Evolutionary conservation across 2,329 filamentous ascomycete species (phyloP), one percentile per base, ranked within the genome.

Genomic region (Colletotrichum lindemuthianum): DNA sequence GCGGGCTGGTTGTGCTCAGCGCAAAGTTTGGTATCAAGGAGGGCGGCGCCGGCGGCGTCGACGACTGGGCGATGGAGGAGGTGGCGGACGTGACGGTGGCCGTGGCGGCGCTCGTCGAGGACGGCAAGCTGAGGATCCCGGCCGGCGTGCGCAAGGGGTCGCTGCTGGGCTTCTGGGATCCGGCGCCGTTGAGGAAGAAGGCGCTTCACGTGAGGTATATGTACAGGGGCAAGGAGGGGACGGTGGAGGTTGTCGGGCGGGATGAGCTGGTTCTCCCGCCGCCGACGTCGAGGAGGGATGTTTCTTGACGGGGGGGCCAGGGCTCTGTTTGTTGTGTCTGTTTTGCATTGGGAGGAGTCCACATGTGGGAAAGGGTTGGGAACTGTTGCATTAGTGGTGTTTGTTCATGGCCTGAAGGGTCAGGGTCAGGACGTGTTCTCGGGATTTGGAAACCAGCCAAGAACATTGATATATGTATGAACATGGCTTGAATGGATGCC

Each of bases 151-250:
- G 75, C 54, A 82, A 84, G 74, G 77, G 75, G 48, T 74, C 77
- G 40, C 69, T 85, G 34, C 73, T 82, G 0, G 83, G 83, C 1
- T 85, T 85, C 70, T 84, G 82, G 79, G 83, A 85, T 59, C 82
- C 82, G 13, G 78, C 77, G 11, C 83, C 82, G 6, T 70, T 71
- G 39, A 70, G 72, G 40, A 74, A 74, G 16, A 85, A 85, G 76
- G 75, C 79, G 40, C 72, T 85, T 51, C 76, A 77, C 49, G 79
- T 85, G 13, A 73, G 78, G 60, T 85, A 84, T 65, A 60, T 76
- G 16, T 83, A 76, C 69, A 67, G 69, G 24, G 78, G 78, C 1
- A 73, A 68, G 57, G 77, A 79, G 67, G 67, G 65, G 36, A 70
- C 70, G 2, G 72, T 73, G 4, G 79, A 77, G 68, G 81, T 80